These are phyloP conservation scores for Xylariaceae sp. DNA, from an alignment of 2,329 filamentous ascomycete genomes.

Conservation along the genomic window DNA sequence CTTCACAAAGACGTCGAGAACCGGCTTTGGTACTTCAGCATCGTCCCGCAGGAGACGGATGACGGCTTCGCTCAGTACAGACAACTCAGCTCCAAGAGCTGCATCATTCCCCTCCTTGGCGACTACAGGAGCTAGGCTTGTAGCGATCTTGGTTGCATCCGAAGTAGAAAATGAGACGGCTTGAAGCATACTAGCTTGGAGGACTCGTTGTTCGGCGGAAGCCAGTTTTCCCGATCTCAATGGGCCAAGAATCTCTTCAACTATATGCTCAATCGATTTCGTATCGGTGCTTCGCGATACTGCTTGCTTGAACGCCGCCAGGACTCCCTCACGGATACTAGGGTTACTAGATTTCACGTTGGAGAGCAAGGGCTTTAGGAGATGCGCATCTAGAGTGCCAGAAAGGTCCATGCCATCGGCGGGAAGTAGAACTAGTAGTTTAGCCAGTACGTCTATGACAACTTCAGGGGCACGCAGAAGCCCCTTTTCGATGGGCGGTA, in stretches of 20 bases:
- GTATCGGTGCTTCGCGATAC: conserved; percentile 50
- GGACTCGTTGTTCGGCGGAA: conserved; percentile 74
- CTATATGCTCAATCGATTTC: conserved; percentile 57
- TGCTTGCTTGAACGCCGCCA: conserved; percentile 64
- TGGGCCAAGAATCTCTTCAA: conserved; percentile 71
- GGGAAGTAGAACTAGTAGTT: conserved; percentile 66
- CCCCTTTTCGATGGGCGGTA: conserved; percentile 82
- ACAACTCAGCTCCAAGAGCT: conserved; percentile 70
- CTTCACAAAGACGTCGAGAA: conserved; percentile 68
- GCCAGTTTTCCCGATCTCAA: conserved; percentile 80
- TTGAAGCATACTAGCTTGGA: conserved; percentile 76
- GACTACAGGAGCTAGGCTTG: conserved; percentile 61
- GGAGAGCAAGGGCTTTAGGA: conserved; percentile 82
- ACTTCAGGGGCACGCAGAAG: conserved; percentile 86
- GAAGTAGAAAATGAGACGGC: conserved; percentile 54
- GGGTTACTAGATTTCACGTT: conserved; percentile 88
- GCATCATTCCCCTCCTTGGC: conserved; percentile 85
- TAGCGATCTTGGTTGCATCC: conserved; percentile 61
- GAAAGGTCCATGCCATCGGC: conserved; percentile 67
- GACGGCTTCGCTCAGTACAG: conserved; percentile 62
- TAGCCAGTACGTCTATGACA: conserved; percentile 71
- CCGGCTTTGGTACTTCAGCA: conserved; percentile 57
- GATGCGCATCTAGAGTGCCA: conserved; percentile 59
- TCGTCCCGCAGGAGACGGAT: conserved; percentile 56
- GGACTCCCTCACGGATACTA: conserved; percentile 66